A percentile compares a stretch with the other conserved stretches of the same genome.
Conservation (phyloP, 2,329 filamentous ascomycete genomes). For the Cladobotryum protrusum region DNA sequence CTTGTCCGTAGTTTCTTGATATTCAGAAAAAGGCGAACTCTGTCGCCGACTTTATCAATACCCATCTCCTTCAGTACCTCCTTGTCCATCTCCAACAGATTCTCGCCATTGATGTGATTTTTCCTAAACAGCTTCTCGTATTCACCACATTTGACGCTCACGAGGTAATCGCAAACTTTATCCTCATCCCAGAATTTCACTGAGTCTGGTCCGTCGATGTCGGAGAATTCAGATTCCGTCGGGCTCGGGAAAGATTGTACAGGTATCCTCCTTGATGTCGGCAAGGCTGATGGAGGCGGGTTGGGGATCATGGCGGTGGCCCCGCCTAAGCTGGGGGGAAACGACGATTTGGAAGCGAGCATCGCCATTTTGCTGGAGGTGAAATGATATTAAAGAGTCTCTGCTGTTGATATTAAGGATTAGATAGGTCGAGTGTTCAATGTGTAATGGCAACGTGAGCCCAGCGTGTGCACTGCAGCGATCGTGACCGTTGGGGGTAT, state of each 20-base stretch:
- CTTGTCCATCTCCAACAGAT: slow-evolving; percentile 94
- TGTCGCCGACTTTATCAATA: slow-evolving; percentile 94
- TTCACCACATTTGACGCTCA: slow-evolving; percentile 85
- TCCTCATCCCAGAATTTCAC: slow-evolving; percentile 88
- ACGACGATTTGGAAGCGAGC: slow-evolving; percentile 69
- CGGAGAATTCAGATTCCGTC: slow-evolving; percentile 89
- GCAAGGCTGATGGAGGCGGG: slow-evolving; percentile 42
- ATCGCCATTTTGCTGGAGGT: slow-evolving; percentile 53
- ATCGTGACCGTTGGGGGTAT: neutral
- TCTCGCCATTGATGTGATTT: slow-evolving; percentile 97
- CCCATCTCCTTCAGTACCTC: slow-evolving; percentile 95
- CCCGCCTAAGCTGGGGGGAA: slow-evolving; percentile 48
- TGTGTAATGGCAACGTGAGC: too few relatives aligned
- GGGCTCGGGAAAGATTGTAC: slow-evolving; percentile 65
- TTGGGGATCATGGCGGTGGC: slow-evolving; percentile 40
- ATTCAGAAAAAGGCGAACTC: slow-evolving; percentile 80
- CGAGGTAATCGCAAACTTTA: slow-evolving; percentile 83
- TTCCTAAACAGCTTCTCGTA: slow-evolving; percentile 85
- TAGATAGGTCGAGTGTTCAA: too few relatives aligned
- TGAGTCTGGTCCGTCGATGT: slow-evolving; percentile 67
- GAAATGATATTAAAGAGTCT: neutral
- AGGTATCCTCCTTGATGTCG: slow-evolving; percentile 47
- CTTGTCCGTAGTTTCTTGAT: slow-evolving; percentile 79
- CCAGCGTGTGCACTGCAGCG: too few relatives aligned
- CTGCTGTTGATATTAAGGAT: neutral